phyloP scores from a whole-genome alignment of 1,139 yeast genomes.

The Blastobotrys apis region DNA sequence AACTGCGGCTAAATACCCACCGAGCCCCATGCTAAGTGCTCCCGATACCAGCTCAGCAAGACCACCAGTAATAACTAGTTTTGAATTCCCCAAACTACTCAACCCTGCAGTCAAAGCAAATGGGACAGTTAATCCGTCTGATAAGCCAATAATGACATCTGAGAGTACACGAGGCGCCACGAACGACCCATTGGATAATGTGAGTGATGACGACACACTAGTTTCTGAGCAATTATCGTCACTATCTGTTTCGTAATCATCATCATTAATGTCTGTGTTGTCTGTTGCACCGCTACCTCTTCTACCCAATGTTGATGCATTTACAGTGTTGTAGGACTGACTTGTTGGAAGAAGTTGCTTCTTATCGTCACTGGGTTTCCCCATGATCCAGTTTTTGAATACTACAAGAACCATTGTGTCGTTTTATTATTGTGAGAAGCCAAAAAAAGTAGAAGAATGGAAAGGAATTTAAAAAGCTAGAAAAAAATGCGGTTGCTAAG shows the following conservation, averaged over 20 bases:
- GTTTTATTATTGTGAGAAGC: too few relatives aligned
- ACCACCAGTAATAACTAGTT: conserved; percentile 78
- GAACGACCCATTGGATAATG: conserved; percentile 17
- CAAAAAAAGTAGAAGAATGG: neutral
- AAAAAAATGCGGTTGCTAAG: neutral
- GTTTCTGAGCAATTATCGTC: neutral
- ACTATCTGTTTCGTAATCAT: neutral
- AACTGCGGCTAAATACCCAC: conserved; percentile 79
- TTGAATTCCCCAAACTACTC: conserved; percentile 66
- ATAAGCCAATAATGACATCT: conserved; percentile 71
- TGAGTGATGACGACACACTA: neutral
- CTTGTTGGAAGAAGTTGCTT: conserved; percentile 31
- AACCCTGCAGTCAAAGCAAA: conserved; percentile 82
- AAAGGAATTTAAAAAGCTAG: neutral
- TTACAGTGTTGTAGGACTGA: conserved; percentile 19
- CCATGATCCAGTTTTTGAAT: conserved; percentile 32
- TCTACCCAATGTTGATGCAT: neutral
- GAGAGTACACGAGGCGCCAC: conserved; percentile 61
- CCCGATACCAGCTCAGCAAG: conserved; percentile 83
- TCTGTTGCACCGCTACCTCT: conserved; percentile 1
- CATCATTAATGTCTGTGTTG: neutral
- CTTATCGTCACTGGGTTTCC: conserved; percentile 22
- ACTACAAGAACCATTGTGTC: conserved; percentile 33
- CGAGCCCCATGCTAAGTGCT: conserved; percentile 81
- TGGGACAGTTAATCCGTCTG: conserved; percentile 81